Conservation (phyloP, 306 rosid genomes). For the Ceratonia siliqua region DNA sequence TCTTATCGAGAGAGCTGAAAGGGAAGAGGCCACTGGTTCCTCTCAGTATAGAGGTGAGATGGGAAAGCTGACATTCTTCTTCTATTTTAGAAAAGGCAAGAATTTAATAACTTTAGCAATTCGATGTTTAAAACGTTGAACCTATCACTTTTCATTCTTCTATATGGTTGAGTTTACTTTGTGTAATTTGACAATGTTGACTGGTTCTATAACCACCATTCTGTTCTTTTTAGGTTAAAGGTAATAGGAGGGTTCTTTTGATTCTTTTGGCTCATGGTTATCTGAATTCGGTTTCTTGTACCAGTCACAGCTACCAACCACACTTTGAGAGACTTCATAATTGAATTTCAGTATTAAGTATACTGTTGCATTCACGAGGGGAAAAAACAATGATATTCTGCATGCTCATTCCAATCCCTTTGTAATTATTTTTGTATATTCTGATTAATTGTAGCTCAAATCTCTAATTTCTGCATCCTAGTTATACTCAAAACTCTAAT, state of each 20-base stretch:
- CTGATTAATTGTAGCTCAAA: background rate
- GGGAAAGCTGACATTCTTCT: conserved; percentile 2
- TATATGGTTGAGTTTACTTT: background rate
- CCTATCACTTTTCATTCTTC: background rate
- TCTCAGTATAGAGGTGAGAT: conserved; percentile 64
- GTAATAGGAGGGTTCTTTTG: background rate
- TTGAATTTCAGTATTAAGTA: background rate
- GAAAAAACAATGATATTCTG: background rate
- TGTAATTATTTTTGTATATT: background rate
- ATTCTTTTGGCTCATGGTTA: background rate
- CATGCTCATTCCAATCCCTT: background rate
- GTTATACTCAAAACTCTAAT: background rate
- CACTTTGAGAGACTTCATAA: background rate
- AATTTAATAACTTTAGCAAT: background rate
- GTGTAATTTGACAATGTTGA: background rate
- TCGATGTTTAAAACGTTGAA: background rate
- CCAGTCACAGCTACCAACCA: background rate
- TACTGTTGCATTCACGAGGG: background rate
- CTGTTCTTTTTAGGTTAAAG: conserved; percentile 6
- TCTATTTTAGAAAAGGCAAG: conserved; percentile 5
- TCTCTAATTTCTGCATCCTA: background rate
- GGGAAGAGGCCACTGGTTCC: conserved; percentile 97
- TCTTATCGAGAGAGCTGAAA: conserved; percentile 78
- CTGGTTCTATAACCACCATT: background rate
- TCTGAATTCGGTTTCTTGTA: conserved; percentile 4